Conservation (phyloP, 768 basidiomycete genomes). For the Scleroderma bovista region DNA sequence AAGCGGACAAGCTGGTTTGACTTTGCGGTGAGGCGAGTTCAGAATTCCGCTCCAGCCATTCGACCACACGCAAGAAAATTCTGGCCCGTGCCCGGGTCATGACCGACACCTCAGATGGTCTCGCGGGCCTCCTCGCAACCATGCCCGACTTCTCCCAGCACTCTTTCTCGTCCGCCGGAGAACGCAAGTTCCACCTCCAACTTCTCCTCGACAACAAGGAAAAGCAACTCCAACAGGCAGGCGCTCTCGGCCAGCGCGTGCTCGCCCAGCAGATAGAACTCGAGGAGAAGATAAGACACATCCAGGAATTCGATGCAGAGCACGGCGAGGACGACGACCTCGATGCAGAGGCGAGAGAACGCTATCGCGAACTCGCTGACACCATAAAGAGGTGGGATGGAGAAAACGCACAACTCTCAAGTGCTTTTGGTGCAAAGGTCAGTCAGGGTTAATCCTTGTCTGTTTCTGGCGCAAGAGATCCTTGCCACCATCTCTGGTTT, state of each 20-base stretch:
- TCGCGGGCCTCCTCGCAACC: constrained; percentile 24
- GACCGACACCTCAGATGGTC: constrained; percentile 37
- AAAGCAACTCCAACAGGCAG: constrained; percentile 86
- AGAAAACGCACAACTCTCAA: constrained; percentile 73
- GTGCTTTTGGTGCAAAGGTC: constrained; percentile 62
- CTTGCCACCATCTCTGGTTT: neutral
- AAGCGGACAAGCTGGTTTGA: no score
- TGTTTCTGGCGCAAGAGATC: neutral
- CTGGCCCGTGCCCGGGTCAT: constrained; percentile 24
- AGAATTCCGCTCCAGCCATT: no score
- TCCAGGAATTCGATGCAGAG: constrained; percentile 67
- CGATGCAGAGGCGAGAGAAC: constrained; percentile 61
- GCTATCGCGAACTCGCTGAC: constrained; percentile 72
- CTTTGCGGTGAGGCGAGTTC: no score
- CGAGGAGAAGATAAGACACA: constrained; percentile 78
- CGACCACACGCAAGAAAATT: constrained; percentile 9
- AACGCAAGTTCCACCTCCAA: constrained; percentile 60
- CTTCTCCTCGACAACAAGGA: constrained; percentile 84
- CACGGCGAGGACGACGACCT: constrained; percentile 59
- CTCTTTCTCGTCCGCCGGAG: constrained; percentile 45
- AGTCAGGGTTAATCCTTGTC: constrained; percentile 17
- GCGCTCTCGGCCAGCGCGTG: constrained; percentile 89
- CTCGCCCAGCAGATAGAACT: constrained; percentile 91
- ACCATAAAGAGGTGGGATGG: constrained; percentile 72
- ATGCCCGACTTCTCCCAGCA: constrained; percentile 40